Evolutionary conservation across 1,139 yeast species (phyloP).

Genomic region (Insectozyma bohioensis): DNA sequence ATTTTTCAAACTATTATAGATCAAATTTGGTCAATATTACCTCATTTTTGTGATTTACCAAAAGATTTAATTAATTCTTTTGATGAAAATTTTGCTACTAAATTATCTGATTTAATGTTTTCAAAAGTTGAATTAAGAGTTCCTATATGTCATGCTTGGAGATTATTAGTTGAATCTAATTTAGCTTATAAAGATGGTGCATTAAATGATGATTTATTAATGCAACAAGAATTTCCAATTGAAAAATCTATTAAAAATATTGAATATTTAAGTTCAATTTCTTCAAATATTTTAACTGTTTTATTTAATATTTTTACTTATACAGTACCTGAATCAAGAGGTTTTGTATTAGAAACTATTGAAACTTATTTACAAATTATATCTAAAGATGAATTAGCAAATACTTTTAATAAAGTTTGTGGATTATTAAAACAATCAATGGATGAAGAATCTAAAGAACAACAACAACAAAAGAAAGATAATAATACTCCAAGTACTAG

Average conservation of each 20-base stretch:
- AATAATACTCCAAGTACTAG: constrained; percentile 50
- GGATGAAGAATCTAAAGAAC: constrained; percentile 52
- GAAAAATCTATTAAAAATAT: constrained; percentile 56
- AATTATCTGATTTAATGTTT: constrained; percentile 72
- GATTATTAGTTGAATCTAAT: constrained; percentile 76
- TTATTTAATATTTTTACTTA: constrained; percentile 89
- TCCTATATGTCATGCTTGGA: constrained; percentile 76
- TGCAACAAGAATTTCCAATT: constrained; percentile 62
- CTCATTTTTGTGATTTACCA: constrained; percentile 88
- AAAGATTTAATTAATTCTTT: constrained; percentile 65
- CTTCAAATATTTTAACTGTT: constrained; percentile 79
- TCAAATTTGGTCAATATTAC: constrained; percentile 90
- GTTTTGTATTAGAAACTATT: constrained; percentile 81
- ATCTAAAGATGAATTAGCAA: constrained; percentile 62
- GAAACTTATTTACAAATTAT: constrained; percentile 76
- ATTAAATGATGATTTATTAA: constrained; percentile 53
- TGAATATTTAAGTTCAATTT: constrained; percentile 60
- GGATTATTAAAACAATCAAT: constrained; percentile 71
- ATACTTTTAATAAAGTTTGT: constrained; percentile 85
- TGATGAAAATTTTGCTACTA: constrained; percentile 74
- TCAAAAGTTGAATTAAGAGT: constrained; percentile 74
- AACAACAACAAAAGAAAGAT: constrained; percentile 36
- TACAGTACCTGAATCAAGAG: constrained; percentile 80
- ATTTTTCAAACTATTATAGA: constrained; percentile 80
- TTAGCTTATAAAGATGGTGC: constrained; percentile 61